phyloP scores from a whole-genome alignment of 2,329 filamentous ascomycete species.

The Endoconidiophora laricicola region DNA sequence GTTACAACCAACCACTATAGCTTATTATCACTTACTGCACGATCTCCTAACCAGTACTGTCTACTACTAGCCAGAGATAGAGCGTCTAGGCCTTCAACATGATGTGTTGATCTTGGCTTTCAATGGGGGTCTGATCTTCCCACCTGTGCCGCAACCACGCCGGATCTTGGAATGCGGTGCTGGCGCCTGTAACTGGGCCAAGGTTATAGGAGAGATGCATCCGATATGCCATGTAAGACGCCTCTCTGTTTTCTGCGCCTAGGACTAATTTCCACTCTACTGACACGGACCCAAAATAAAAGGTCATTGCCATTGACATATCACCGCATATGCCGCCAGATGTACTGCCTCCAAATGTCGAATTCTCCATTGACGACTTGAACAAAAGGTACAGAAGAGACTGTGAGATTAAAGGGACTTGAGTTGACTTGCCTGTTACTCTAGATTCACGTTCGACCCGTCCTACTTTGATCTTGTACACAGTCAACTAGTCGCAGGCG shows the following conservation, averaged over 20 bases:
- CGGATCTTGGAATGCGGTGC: constrained; percentile 10
- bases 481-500: constrained; percentile 54
- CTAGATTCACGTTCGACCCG: too few relatives aligned
- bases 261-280: neutral
- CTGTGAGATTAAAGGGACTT: too few relatives aligned
- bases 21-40: neutral
- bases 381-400: constrained; percentile 37
- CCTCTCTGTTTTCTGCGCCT: neutral
- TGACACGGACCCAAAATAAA: neutral
- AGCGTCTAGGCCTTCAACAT: neutral
- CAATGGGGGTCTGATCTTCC: neutral
- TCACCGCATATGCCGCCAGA: constrained; percentile 31
- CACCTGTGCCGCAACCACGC: neutral
- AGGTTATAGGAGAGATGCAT: neutral
- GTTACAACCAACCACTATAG: neutral
- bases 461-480: constrained; percentile 61
- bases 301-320: constrained; percentile 7
- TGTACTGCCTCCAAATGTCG: constrained; percentile 46
- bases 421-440: too few relatives aligned
- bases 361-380: constrained; percentile 56
- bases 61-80: neutral
- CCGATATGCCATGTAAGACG: constrained; percentile 2
- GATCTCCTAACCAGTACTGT: neutral
- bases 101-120: constrained; percentile 4
- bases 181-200: constrained; percentile 8